These are phyloP conservation scores for Pleurotus platypus DNA, from an alignment of 768 basidiomycete species.

Conservation along the genomic window DNA sequence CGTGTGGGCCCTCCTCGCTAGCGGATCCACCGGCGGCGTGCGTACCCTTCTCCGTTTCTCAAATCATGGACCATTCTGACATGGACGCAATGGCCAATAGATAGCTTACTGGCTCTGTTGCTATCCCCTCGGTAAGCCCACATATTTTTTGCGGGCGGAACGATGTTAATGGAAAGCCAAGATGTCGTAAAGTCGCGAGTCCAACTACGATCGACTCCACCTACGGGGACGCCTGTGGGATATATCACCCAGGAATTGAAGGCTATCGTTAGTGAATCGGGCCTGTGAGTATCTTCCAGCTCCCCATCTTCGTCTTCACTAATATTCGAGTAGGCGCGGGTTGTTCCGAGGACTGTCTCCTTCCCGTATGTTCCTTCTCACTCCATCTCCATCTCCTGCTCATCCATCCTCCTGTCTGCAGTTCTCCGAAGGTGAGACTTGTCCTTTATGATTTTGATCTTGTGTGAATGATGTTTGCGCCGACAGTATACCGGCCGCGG, in stretches of 20 bases:
- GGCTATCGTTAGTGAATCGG: constrained; percentile 64
- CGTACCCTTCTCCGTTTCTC: constrained; percentile 21
- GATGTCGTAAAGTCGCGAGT: constrained; percentile 92
- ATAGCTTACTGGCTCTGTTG: constrained; percentile 93
- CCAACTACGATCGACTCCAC: constrained; percentile 75
- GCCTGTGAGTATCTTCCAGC: constrained; percentile 48
- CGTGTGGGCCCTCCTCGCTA: constrained; percentile 80
- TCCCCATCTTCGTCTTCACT: background rate
- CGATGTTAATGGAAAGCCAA: constrained; percentile 17
- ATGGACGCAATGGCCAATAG: constrained; percentile 23
- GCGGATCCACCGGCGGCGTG: constrained; percentile 82
- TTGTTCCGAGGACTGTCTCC: constrained; percentile 75
- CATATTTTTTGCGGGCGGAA: background rate
- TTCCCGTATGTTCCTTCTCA: constrained; percentile 50
- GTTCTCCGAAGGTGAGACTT: constrained; percentile 2
- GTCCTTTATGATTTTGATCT: background rate
- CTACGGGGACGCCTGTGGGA: constrained; percentile 64
- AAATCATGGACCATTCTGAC: constrained; percentile 2
- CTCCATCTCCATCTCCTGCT: background rate
- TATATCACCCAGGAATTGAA: constrained; percentile 77
- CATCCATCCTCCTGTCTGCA: background rate
- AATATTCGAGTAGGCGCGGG: constrained; percentile 39
- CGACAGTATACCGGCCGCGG: constrained; percentile 84
- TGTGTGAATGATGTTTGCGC: background rate
- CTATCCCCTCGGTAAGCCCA: constrained; percentile 71